Base-by-base conservation (phyloP, 768 basidiomycete species). In the Collybia nuda region DNA sequence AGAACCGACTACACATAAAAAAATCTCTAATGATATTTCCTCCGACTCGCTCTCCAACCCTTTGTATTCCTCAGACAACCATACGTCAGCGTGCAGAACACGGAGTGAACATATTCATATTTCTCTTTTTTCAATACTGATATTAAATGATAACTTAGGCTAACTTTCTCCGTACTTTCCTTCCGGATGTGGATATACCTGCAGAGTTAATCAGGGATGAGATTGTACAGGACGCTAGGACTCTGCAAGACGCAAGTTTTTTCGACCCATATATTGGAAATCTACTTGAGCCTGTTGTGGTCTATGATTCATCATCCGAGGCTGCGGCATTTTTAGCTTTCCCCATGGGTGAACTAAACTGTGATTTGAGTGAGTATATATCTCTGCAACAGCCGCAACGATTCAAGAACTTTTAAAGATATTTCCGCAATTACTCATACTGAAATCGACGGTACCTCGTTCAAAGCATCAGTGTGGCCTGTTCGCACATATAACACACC, bases 131-230 rank as follows among this genome's bases (percentile, higher is more conserved):
- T 28, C 23, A 23, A 35, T 26, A 28, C 47, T 50, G 47, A 23
- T 41, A 35, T 46, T 36, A 15, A 24, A 26, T 41, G 51, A 15
- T 19, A 28, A 5, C 6, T 12, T 52, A 93, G 90, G 78, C 86
- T 12, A 82, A 84, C 48, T 90, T 88, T 57, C 72, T 91, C 41
- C 81, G 86, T 40, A 84, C 81, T 3, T 77, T 79, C 63, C 76
- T 86, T 47, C 88, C 90, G 1, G 88, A 91, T 52, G 73, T 86
- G 14, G 87, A 90, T 52, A 71, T 93, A n/a, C 70, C 86, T 6
- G 68, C 78, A n/a, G 83, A 88, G 36, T 67, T 92, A 19, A 73
- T 92, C 40, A 66, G 79, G 44, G 77, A 80, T 22, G 74, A 84
- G 50, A 65, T 89, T 17, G 65, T 71, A 11, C 68, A 71, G 44